Evolutionary conservation across 2,329 filamentous ascomycete species (phyloP).

Genomic region (Capronia americana): DNA sequence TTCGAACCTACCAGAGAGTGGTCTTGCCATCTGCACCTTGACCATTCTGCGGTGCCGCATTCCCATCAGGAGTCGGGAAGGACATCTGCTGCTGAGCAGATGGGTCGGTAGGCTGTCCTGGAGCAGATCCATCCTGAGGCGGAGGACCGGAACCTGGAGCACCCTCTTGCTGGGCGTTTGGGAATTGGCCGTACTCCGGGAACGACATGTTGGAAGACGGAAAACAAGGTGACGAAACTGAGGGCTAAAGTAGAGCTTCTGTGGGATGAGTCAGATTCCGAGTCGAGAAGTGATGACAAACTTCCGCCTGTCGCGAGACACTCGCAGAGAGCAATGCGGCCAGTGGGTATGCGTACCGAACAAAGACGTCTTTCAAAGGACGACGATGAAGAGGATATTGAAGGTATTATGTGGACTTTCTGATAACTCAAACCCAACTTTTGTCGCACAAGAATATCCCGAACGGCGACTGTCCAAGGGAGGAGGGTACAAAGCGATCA

Average conservation of each 20-base stretch:
- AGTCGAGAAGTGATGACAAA: neutral
- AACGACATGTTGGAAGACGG: constrained; percentile 64
- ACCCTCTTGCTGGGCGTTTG: constrained; percentile 64
- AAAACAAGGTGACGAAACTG: constrained; percentile 27
- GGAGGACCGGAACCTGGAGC: constrained; percentile 56
- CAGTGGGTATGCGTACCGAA: constrained; percentile 8
- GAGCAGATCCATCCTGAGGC: constrained; percentile 58
- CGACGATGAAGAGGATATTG: constrained; percentile 22
- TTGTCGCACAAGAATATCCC: constrained; percentile 37
- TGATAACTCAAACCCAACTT: constrained; percentile 31
- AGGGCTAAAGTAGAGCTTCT: constrained; percentile 23
- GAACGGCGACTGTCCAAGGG: constrained; percentile 31
- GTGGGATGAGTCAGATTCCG: constrained; percentile 28
- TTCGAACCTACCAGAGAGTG: constrained; percentile 58
- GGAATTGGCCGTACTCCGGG: constrained; percentile 66
- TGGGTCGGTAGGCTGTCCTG: constrained; percentile 54
- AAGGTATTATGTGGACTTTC: constrained; percentile 30
- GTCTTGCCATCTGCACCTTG: constrained; percentile 62
- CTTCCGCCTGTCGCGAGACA: neutral
- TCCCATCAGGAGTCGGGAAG: constrained; percentile 57
- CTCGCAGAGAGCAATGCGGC: neutral
- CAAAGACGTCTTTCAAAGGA: constrained; percentile 21
- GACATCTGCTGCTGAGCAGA: constrained; percentile 58
- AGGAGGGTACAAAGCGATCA: constrained; percentile 34
- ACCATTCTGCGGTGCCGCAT: constrained; percentile 52